phyloP scores from a whole-genome alignment of 2,329 filamentous ascomycete genomes.

The Clarireedia sp. region DNA sequence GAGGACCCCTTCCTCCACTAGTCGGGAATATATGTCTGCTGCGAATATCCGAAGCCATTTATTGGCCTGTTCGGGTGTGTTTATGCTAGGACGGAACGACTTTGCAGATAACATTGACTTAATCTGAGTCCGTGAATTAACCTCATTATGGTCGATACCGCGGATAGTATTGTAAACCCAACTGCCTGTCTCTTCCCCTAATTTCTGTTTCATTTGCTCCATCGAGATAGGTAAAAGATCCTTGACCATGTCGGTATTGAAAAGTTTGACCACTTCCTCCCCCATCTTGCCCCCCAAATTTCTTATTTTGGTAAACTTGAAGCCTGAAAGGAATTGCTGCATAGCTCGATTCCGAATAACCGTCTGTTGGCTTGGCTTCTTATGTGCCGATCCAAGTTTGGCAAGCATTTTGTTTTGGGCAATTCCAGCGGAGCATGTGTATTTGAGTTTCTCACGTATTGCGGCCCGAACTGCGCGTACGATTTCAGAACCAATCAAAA shows the following conservation, averaged over 20 bases:
- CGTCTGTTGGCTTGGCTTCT: slow-evolving; percentile 91
- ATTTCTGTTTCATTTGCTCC: slow-evolving; percentile 66
- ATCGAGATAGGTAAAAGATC: slow-evolving; percentile 67
- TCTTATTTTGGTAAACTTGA: slow-evolving; percentile 92
- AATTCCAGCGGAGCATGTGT: slow-evolving; percentile 87
- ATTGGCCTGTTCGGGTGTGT: slow-evolving; percentile 65
- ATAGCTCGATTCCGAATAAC: slow-evolving; percentile 83
- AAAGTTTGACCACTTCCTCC: slow-evolving; percentile 72
- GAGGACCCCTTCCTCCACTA: slow-evolving; percentile 83
- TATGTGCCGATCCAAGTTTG: slow-evolving; percentile 83
- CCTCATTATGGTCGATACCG: slow-evolving; percentile 79
- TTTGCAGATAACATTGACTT: slow-evolving; percentile 98
- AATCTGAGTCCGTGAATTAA: slow-evolving; percentile 85
- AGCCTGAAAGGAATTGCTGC: slow-evolving; percentile 67
- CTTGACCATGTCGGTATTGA: slow-evolving; percentile 70
- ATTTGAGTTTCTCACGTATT: slow-evolving; percentile 64
- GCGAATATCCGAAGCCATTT: slow-evolving; percentile 88
- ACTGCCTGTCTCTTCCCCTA: slow-evolving; percentile 75
- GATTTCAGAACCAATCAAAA: slow-evolving; percentile 83
- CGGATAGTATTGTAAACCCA: slow-evolving; percentile 84
- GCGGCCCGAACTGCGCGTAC: slow-evolving; percentile 64
- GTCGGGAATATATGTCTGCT: slow-evolving; percentile 80
- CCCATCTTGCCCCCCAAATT: slow-evolving; percentile 94
- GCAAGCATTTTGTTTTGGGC: slow-evolving; percentile 91
- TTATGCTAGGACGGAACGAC: slow-evolving; percentile 81